phyloP scores from a whole-genome alignment of 306 rosid species.

The Lathyrus sativus region DNA sequence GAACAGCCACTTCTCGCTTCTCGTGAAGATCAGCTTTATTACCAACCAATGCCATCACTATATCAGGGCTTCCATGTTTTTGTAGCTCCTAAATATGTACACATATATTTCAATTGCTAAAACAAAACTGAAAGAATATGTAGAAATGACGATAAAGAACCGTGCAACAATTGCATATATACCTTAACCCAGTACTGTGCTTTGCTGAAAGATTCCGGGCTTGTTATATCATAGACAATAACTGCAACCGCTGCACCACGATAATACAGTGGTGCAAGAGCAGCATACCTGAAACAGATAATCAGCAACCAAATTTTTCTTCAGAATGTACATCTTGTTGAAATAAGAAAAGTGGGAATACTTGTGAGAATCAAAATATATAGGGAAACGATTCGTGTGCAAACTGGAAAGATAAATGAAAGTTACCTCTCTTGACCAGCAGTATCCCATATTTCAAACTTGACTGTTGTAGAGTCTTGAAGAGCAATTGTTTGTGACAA shows the following conservation, averaged over 20 bases:
- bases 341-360: constrained; percentile 13
- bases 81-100: constrained; percentile 72
- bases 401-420: constrained; percentile 23
- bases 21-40: constrained; percentile 94
- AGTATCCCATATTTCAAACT: constrained; percentile 99
- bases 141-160: constrained; percentile 29
- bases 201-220: constrained; percentile 88
- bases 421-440: constrained; percentile 98
- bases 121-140: constrained; percentile 22
- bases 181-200: constrained; percentile 99
- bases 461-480: constrained; percentile 98
- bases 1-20: constrained; percentile 77
- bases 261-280: constrained; percentile 93
- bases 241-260: constrained; percentile 98
- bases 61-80: constrained; percentile 94
- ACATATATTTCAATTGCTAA: constrained; percentile 35
- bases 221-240: constrained; percentile 93
- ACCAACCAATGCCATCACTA: constrained; percentile 93
- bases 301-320: constrained; percentile 31
- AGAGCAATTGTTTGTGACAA: constrained; percentile 96
- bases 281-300: constrained; percentile 76
- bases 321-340: constrained; percentile 27
- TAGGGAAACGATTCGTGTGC: neutral
- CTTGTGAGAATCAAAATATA: constrained; percentile 10
- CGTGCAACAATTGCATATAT: constrained; percentile 31